phyloP scores from a whole-genome alignment of 2,329 filamentous ascomycete species.

The Rutstroemia sp. region DNA sequence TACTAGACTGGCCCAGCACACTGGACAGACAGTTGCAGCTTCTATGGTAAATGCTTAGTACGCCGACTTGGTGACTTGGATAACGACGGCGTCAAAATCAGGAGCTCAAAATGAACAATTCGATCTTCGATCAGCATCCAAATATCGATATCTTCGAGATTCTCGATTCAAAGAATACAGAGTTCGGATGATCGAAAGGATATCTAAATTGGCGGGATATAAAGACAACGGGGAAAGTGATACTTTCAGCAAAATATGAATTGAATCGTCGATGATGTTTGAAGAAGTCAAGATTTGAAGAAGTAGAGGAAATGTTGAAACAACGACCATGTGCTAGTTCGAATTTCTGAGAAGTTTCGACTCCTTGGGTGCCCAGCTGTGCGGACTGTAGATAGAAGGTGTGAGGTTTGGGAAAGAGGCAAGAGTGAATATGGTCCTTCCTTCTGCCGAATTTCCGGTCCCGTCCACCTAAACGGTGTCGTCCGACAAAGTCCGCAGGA shows the following conservation, averaged over 20 bases:
- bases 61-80: not conserved
- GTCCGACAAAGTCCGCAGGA: too few relatives aligned
- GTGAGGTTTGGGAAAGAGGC: too few relatives aligned
- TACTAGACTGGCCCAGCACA: not conserved
- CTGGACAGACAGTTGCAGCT: not conserved
- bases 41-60: not conserved
- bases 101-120: not conserved
- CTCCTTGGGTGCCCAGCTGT: not conserved
- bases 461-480: too few relatives aligned
- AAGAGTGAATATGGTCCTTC: too few relatives aligned
- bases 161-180: not conserved
- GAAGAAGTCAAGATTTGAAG: not conserved
- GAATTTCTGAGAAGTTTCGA: not conserved
- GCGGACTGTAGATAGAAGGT: not conserved
- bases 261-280: not conserved
- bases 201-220: not conserved
- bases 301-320: not conserved
- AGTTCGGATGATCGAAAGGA: not conserved
- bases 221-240: not conserved
- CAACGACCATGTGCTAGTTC: not conserved
- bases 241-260: not conserved
- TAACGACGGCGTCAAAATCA: not conserved
- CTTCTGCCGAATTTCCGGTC: too few relatives aligned
- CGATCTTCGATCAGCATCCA: not conserved
- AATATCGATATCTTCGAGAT: not conserved